Evolutionary conservation across 805 yeast genomes (phyloP).

Genomic region (Myxozyma vanderwaltii): DNA sequence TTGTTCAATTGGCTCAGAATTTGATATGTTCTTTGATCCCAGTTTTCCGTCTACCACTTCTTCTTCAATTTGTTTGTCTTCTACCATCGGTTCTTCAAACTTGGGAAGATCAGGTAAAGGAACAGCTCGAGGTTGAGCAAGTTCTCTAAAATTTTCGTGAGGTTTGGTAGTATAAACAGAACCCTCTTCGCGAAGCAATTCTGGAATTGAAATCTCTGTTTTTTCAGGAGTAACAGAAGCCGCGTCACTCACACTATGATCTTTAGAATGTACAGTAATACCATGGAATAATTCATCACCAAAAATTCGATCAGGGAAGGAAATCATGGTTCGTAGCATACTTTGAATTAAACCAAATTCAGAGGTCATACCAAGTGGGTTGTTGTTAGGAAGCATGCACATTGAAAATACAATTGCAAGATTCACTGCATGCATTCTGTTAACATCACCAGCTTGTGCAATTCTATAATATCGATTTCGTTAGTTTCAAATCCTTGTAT

Average conservation of each 20-base stretch:
- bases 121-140: no score
- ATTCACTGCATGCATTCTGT: constrained; percentile 87
- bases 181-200: neutral
- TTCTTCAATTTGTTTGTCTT: no score
- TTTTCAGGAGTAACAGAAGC: neutral
- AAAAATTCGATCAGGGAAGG: constrained; percentile 39
- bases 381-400: constrained; percentile 48
- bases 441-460: constrained; percentile 63
- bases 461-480: constrained; percentile 43
- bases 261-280: neutral
- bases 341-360: constrained; percentile 58
- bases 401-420: constrained; percentile 84
- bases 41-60: no score
- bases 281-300: neutral
- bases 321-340: constrained; percentile 54
- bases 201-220: neutral
- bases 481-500: neutral
- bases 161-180: no score
- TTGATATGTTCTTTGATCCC: no score
- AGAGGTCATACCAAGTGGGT: constrained; percentile 47
- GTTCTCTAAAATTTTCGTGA: no score
- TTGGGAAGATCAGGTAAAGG: no score
- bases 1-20: neutral
- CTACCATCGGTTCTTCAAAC: no score
- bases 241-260: neutral